Base-by-base conservation (phyloP, 2,329 filamentous ascomycete species). In the Blumeria graminis region DNA sequence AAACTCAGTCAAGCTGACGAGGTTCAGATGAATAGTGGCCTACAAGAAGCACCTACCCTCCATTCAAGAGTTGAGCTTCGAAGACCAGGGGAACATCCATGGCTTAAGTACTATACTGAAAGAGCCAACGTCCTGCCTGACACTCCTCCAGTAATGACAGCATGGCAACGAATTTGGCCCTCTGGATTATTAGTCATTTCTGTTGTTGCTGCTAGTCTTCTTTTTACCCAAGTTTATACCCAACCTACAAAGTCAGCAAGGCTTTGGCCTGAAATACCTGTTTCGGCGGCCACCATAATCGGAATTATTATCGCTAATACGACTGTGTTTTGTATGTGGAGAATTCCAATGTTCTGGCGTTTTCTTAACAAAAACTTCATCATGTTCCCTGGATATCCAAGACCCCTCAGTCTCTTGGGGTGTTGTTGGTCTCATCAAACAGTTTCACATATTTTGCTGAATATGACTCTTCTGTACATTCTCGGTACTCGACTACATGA, bases 341-440 rank as follows among this genome's bases (percentile, higher is more conserved):
- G 74, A 61, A 61, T 79, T 10, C 82, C 83, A 51, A 77, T 78
- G 1, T 62, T 80, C 34, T 90, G 82, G 81, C 68, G 70, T 11
- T 55, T 78, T 14, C 68, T 87, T 61, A 89, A 86, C 68, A 76
- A 72, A 60, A 82, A 82, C 69, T 80, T 86, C 68, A 70, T 84
- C 43, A 67, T 81, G 38, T 71, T 80, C 8, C 74, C 82, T 6
- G 82, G 78, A 6, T 79, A 79, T 55, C 82, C 84, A 8, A 74
- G 74, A 59, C 74, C 82, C 3, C 57, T 78, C 18, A 75, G 76
- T 60, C 67, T 85, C 59, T 63, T 90, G 33, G 77, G 78, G 36
- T 77, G 78, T 61, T 70, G 77, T 54, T 85, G 88, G 69, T 84
- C 80, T 18, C 86, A 92, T 69, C 76, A 83, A 56, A 69, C 68